These are phyloP conservation scores for Xerocomellus chrysenteron DNA, from an alignment of 768 basidiomycete species.

Conservation along the genomic window DNA sequence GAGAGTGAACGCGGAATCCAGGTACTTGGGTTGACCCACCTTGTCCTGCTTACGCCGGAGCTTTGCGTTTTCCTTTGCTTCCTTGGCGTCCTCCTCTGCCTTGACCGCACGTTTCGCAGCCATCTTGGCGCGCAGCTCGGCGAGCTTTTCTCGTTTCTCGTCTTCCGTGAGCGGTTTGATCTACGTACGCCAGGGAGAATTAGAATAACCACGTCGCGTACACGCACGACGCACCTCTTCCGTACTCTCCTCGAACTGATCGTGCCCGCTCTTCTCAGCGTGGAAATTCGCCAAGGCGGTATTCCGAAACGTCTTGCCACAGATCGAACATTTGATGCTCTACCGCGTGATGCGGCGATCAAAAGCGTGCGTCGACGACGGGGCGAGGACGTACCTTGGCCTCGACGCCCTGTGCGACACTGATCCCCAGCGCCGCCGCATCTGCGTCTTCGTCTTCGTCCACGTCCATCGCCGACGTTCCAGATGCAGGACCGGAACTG, in stretches of 20 bases:
- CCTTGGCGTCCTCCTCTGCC: conserved; percentile 69
- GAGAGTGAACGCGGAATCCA: neutral
- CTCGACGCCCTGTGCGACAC: conserved; percentile 42
- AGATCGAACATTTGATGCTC: conserved; percentile 84
- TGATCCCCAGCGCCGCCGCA: conserved; percentile 52
- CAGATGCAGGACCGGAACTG: conserved; percentile 26
- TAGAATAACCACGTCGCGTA: too few relatives aligned
- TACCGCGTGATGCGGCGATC: neutral
- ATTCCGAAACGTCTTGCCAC: conserved; percentile 84
- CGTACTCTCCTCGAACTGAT: conserved; percentile 92
- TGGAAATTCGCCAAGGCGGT: conserved; percentile 89
- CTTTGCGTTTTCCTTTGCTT: conserved; percentile 69
- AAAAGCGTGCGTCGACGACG: neutral
- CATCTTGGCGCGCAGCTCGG: conserved; percentile 78
- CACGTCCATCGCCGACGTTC: conserved; percentile 39
- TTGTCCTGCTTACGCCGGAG: conserved; percentile 85
- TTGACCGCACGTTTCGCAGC: conserved; percentile 74
- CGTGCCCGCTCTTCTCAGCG: conserved; percentile 93
- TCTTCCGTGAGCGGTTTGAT: conserved; percentile 95
- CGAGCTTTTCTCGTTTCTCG: conserved; percentile 80
- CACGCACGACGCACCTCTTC: conserved; percentile 64
- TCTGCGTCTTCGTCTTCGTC: conserved; percentile 71
- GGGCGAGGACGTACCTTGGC: conserved; percentile 53
- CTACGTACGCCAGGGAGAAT: conserved; percentile 35
- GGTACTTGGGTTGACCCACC: conserved; percentile 33